Base-by-base conservation (phyloP, 768 basidiomycete species). In the Leccinum longicurvipes region DNA sequence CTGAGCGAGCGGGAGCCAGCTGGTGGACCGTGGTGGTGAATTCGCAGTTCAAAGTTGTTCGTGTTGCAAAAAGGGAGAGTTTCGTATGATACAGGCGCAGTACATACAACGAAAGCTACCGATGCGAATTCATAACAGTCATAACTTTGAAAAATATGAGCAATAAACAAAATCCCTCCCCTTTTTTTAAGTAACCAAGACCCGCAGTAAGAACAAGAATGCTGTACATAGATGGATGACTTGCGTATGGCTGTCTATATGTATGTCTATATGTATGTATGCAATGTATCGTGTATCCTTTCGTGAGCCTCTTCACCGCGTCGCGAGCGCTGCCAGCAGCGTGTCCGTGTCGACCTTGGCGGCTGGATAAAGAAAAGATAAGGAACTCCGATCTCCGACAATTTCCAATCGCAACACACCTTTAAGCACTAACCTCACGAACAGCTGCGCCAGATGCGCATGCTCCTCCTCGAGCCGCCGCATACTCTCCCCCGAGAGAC, bases 341-440 rank as follows among this genome's bases (percentile, higher is more conserved):
- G 82, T 81, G 60, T 86, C 84, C 55, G 82, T 81, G 60, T 85
- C 83, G 46, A 82, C 75, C 74, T 85, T 86, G 52, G 85, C 86
- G 53, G 82, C 85, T 86, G 44, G 53, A 44, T 57, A 27, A 9
- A 54, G 6, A 17, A 21, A 10, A 11, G 41, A 32, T 7, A 32
- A 41, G 11, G 10, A 19, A 6, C n/a, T 44, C 29, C 51, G 44
- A 24, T 58, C 23, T 5, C 14, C 6, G 17, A 39, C 25, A 45
- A 29, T n/a, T 10, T 3, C 6, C 4, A 23, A 19, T 6, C 9
- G 2, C 31, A 6, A 72, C 79, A 32, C 62, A 91, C 91, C 82
- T 78, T 89, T 91, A 31, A 93, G 70, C 44, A 92, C 82, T 32
- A 91, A 71, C 62, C 80, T 77, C 53, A 84, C 78, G 61, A 93